Evolutionary conservation across 306 rosid species (phyloP), one percentile per base, ranked within the genome.

Genomic region (Astragalus membranaceus): DNA sequence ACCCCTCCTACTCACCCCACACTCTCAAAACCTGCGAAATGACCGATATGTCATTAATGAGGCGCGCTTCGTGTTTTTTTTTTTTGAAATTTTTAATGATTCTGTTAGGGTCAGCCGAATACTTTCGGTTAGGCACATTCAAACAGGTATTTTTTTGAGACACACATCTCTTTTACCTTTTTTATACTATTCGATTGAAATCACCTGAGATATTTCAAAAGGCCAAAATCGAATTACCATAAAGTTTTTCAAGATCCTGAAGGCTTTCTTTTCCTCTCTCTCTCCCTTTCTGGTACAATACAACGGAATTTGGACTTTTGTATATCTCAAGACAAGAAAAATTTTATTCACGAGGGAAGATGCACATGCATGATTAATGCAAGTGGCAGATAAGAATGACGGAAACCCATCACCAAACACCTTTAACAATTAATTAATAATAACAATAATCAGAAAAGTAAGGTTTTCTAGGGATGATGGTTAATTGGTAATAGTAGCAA

Each of bases 291-390:
- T 26, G 30, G 30, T 26, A 26, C 30, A 83, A 72, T 53, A 54
- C 57, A 77, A 85, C 57, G 73, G 78, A 66, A 51, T 65, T n/a
- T 75, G 79, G 84, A 80, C 87, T 85, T 87, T 87, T 79, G 88
- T 84, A 61, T 67, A 69, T 75, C 57, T 64, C 75, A 87, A 87
- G 94, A 73, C 87, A 57, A 49, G 65, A 51, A 62, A 78, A 81
- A 84, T 77, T 82, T 82, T 46, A 46, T 67, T 59, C 68, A 58
- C 69, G 11, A 39, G 23, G 67, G 8, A 70, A 81, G 83, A 85
- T 83, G 83, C 87, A 73, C 67, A 55, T 32, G 77, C 81, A 80
- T 69, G 87, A 83, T 79, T n/a, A n/a, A n/a, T 73, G 74, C 76
- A 59, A 36, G 9, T 36, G n/a, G n/a, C 37, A 51, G 85, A 73